Base-by-base conservation (phyloP, 192 early-diverging fungal genomes). In the Entomortierella lignicola region DNA sequence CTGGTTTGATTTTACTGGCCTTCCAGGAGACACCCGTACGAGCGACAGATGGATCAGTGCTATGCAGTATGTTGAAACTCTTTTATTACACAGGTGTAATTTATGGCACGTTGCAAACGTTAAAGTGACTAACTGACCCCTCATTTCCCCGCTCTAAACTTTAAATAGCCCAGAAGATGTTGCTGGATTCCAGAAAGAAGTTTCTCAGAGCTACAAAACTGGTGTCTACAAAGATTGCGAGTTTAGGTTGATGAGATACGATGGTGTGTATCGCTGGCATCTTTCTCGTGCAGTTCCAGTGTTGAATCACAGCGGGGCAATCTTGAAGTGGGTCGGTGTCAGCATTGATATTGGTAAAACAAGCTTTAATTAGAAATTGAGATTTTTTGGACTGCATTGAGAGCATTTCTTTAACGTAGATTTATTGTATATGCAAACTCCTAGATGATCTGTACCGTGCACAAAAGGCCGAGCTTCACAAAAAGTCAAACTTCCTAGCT, bases 401-500 rank as follows among this genome's bases (percentile, higher is more conserved):
- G n/a, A n/a, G n/a, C n/a, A n/a, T n/a, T n/a, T n/a, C 34, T 37
- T 10, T 37, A 37, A 37, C 34, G 10, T 10, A 10, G 10, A 4
- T 43, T 17, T 27, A 44, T 60, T 30, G 4, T 42, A 12, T 53
- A 18, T 59, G n/a, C 29, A 27, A 2, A 6, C 4, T 23, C 13
- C 25, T 60, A 77, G 74, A 79, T 58, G 75, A 79, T 51, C 52
- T 71, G 17, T 82, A 85, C 43, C 66, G 42, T 23, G 84, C 84
- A 17, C 69, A 81, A 41, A 81, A 75, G 32, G 84, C 84, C 12
- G 82, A 80, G 47, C 43, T 80, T 30, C 71, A 83, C 57, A 79
- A 79, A 42, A 85, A 85, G 32, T 82, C 81, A 17, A 82, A 85
- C 56, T 85, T 85, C 54, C 44, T 85, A 51, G 84, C 84, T 43